Evolutionary conservation across 2,329 filamentous ascomycete genomes (phyloP).

Genomic region (Paraconiothyrium sp.): DNA sequence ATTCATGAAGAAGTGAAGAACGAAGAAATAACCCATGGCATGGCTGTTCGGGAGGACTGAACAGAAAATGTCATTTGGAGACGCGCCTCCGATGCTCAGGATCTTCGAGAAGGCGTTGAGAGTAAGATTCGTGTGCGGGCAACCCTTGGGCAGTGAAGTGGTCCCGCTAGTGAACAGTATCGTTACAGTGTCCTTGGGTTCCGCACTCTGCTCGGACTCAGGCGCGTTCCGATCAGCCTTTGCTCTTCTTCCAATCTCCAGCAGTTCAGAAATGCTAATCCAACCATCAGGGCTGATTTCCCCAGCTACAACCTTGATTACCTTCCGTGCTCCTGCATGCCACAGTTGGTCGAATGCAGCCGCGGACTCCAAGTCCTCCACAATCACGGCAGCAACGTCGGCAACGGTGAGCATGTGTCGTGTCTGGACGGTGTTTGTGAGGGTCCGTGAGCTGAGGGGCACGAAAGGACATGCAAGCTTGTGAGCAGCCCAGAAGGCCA

Average conservation of each 20-base stretch:
- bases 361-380: conserved; percentile 3
- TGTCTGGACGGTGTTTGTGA: conserved; percentile 9
- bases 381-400: conserved; percentile 7
- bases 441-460: conserved; percentile 7
- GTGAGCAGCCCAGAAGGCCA: conserved; percentile 15
- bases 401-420: conserved; percentile 14
- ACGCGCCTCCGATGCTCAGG: conserved; percentile 8
- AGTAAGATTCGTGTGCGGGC: conserved; percentile 10
- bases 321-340: background rate
- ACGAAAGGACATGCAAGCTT: conserved; percentile 12
- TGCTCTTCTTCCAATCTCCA: background rate
- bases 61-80: conserved; percentile 10
- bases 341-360: conserved; percentile 2
- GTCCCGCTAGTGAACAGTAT: conserved; percentile 12
- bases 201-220: background rate
- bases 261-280: conserved; percentile 9
- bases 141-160: conserved; percentile 12
- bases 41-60: conserved; percentile 11
- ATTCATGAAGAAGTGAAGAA: conserved; percentile 11
- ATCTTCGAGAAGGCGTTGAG: conserved; percentile 14
- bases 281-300: background rate
- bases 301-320: conserved; percentile 8
- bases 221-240: background rate
- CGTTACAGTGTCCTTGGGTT: background rate
- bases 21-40: conserved; percentile 12